Conservation (phyloP, 2,329 filamentous ascomycete species). For the Aspergillus udagawae region DNA sequence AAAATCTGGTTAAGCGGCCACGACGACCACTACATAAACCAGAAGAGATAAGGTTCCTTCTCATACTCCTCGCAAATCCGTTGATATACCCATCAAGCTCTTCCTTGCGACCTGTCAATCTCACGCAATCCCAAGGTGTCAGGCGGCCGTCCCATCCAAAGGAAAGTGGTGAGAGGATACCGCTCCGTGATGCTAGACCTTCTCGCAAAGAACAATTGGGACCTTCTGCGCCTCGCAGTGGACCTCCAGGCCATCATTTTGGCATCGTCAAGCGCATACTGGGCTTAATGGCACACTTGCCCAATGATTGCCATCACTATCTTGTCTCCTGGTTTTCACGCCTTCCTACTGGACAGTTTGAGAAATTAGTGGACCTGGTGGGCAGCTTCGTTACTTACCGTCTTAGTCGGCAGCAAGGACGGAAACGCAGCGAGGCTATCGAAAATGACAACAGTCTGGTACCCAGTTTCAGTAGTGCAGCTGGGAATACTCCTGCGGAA, state of each 20-base stretch:
- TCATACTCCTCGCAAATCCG: conserved; percentile 77
- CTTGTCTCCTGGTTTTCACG: conserved; percentile 75
- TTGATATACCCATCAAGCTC: conserved; percentile 55
- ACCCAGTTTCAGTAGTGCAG: conserved; percentile 66
- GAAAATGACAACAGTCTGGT: conserved; percentile 62
- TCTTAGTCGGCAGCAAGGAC: conserved; percentile 66
- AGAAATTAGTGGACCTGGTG: conserved; percentile 70
- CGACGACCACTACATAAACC: conserved; percentile 64
- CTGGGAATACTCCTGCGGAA: conserved; percentile 61
- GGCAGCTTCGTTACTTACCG: conserved; percentile 78
- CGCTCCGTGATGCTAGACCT: conserved; percentile 13
- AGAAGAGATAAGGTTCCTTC: conserved; percentile 69
- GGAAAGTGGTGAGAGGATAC: conserved; percentile 14
- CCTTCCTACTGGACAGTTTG: conserved; percentile 64
- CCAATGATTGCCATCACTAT: conserved; percentile 70
- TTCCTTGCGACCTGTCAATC: conserved; percentile 10
- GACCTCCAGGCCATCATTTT: conserved; percentile 64
- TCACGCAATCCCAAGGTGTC: conserved; percentile 17
- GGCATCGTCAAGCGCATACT: conserved; percentile 81
- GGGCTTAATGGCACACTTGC: conserved; percentile 72
- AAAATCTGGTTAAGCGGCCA: conserved; percentile 75
- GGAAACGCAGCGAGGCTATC: conserved; percentile 56
- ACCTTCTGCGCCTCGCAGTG: conserved; percentile 18
- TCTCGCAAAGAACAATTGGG: conserved; percentile 13
- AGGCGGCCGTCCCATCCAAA: conserved; percentile 28